Evolutionary conservation across 208 protist species (phyloP).

Genomic region (Crithidia acanthocephali): DNA sequence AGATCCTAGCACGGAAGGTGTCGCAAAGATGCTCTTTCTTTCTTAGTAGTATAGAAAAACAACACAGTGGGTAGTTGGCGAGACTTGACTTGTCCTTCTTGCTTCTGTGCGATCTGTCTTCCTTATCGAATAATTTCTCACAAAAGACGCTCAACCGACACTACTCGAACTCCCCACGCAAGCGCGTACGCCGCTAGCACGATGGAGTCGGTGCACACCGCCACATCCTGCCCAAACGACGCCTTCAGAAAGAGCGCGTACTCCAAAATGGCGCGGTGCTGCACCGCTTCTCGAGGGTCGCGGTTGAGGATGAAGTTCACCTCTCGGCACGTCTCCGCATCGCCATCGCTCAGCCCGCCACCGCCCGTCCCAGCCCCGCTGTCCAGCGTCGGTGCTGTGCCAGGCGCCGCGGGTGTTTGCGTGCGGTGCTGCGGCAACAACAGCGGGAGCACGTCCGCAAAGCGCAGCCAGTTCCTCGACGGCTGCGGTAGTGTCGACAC

Average conservation of each 20-base stretch:
- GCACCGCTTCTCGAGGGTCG: conserved; percentile 47
- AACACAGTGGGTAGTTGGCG: no score
- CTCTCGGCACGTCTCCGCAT: conserved; percentile 9
- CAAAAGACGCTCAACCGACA: conserved; percentile 49
- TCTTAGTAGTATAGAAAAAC: no score
- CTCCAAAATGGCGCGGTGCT: conserved; percentile 47
- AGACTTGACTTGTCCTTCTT: no score
- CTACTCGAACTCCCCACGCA: conserved; percentile 61
- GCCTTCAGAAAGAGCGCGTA: conserved; percentile 52
- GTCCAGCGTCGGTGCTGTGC: not conserved
- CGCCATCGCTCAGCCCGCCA: not conserved
- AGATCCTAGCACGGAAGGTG: no score
- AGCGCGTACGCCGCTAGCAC: conserved; percentile 72
- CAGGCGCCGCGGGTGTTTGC: not conserved
- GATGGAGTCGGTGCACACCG: conserved; percentile 73
- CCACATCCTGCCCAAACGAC: conserved; percentile 36
- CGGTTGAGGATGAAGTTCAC: conserved; percentile 50
- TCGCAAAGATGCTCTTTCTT: no score
- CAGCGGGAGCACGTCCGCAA: conserved; percentile 37
- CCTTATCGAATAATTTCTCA: no score
- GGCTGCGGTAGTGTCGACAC: conserved; percentile 38
- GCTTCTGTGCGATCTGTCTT: no score
- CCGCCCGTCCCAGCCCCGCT: not conserved
- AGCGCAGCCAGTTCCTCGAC: conserved; percentile 44
- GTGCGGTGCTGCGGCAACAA: conserved; percentile 2